Evolutionary conservation across 202 grass and related monocot species (phyloP).

Genomic region (Schoenoplectus tabernaemontani): DNA sequence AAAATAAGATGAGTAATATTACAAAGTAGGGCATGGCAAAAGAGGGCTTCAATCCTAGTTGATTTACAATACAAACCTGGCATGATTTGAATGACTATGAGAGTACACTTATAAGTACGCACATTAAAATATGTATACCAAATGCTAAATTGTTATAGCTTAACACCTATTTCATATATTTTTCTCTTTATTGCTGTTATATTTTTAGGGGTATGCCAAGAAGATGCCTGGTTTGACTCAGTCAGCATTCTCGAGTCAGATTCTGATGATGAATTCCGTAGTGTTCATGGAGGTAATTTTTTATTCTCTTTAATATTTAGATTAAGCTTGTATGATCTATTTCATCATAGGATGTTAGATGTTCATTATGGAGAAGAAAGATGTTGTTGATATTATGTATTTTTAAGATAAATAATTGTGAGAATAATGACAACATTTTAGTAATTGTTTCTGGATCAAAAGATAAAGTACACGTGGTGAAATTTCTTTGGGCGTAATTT

Average conservation of each 20-base stretch:
- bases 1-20: not conserved
- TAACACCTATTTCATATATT: not conserved
- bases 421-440: not conserved
- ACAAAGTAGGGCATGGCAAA: not conserved
- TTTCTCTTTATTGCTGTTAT: not conserved
- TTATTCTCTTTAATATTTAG: not conserved
- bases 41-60: not conserved
- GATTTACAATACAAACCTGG: not conserved
- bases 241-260: constrained; percentile 85
- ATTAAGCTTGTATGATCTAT: constrained; percentile 1
- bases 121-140: not conserved
- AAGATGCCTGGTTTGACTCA: constrained; percentile 96
- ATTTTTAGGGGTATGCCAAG: constrained; percentile 62
- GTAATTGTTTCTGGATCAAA: not conserved
- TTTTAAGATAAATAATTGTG: not conserved
- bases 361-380: constrained; percentile 2
- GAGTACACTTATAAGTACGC: not conserved
- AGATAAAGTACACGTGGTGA: not conserved
- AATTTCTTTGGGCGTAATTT: constrained; percentile 6
- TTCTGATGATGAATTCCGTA: constrained; percentile 82
- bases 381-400: not conserved
- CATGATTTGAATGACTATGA: not conserved
- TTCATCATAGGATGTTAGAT: not conserved
- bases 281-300: constrained; percentile 55
- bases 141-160: not conserved